These are phyloP conservation scores for Phytophthora palmivora DNA, from an alignment of 352 stramenopile species.

Conservation along the genomic window DNA sequence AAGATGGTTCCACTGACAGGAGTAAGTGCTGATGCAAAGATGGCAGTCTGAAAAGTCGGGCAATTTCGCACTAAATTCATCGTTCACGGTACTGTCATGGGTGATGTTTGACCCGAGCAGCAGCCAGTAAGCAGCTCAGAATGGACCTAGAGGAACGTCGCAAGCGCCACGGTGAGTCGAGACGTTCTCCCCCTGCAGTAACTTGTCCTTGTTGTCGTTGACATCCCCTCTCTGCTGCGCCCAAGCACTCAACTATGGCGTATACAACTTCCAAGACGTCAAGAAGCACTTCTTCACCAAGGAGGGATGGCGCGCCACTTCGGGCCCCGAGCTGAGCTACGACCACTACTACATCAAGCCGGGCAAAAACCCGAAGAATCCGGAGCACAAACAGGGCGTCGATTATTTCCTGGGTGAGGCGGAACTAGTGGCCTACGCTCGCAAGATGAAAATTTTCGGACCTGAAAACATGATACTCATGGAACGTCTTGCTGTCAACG, in stretches of 20 bases:
- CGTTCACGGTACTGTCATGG: too few relatives aligned
- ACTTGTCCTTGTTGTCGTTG: slow-evolving; percentile 2
- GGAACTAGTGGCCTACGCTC: slow-evolving; percentile 42
- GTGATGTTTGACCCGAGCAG: neutral
- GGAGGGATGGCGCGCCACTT: too few relatives aligned
- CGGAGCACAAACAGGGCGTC: slow-evolving; percentile 29
- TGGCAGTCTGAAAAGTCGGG: too few relatives aligned
- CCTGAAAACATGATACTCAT: slow-evolving; percentile 9
- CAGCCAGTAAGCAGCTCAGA: neutral
- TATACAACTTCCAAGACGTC: slow-evolving; percentile 56
- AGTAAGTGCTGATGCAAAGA: too few relatives aligned
- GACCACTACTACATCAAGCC: slow-evolving; percentile 58
- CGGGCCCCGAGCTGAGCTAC: slow-evolving; percentile 36
- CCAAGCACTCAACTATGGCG: slow-evolving; percentile 43
- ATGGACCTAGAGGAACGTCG: slow-evolving; percentile 37
- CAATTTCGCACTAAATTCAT: too few relatives aligned
- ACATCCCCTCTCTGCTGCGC: neutral
- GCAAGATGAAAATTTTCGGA: slow-evolving; percentile 43
- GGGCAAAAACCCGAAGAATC: slow-evolving; percentile 29
- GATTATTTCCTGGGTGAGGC: slow-evolving; percentile 54
- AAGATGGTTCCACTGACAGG: too few relatives aligned
- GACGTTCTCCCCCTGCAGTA: neutral
- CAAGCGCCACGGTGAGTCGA: slow-evolving; percentile 30
- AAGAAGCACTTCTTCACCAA: slow-evolving; percentile 38
- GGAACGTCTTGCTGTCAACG: neutral